Evolutionary conservation across 2,329 filamentous ascomycete species (phyloP).

Genomic region (Zymoseptoria crescenta): DNA sequence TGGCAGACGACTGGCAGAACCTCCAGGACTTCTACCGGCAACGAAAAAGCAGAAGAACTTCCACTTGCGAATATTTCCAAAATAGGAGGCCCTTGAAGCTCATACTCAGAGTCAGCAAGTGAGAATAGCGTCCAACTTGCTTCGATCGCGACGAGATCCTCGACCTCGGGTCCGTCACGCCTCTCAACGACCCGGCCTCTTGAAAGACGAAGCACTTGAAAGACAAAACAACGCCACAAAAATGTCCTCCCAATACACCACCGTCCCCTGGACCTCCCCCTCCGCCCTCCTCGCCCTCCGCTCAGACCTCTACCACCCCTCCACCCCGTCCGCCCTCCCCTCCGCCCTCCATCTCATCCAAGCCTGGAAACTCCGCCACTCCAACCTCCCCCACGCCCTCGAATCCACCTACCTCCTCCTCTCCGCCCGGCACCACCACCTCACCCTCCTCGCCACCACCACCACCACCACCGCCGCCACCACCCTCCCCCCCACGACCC

Average conservation of each 20-base stretch:
- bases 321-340: constrained; percentile 24
- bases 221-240: not conserved
- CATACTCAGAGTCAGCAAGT: too few relatives aligned
- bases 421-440: constrained; percentile 55
- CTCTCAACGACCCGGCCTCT: not conserved
- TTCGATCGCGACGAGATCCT: too few relatives aligned
- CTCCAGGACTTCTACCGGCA: too few relatives aligned
- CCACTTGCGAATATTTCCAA: too few relatives aligned
- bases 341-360: constrained; percentile 34
- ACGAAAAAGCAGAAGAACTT: too few relatives aligned
- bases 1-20: too few relatives aligned
- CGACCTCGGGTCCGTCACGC: not conserved
- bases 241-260: constrained; percentile 49
- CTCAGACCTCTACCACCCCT: constrained; percentile 51
- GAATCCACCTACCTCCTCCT: constrained; percentile 69
- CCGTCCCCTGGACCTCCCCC: constrained; percentile 64
- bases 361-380: constrained; percentile 59
- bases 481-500: constrained; percentile 34
- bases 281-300: constrained; percentile 60
- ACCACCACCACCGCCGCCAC: constrained; percentile 61
- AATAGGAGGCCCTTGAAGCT: too few relatives aligned
- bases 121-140: too few relatives aligned
- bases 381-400: constrained; percentile 65
- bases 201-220: not conserved
- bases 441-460: constrained; percentile 45